Evolutionary conservation across 345 rosid genomes (phyloP), one percentile per base, ranked within the genome.

Genomic region (Citrus medica): DNA sequence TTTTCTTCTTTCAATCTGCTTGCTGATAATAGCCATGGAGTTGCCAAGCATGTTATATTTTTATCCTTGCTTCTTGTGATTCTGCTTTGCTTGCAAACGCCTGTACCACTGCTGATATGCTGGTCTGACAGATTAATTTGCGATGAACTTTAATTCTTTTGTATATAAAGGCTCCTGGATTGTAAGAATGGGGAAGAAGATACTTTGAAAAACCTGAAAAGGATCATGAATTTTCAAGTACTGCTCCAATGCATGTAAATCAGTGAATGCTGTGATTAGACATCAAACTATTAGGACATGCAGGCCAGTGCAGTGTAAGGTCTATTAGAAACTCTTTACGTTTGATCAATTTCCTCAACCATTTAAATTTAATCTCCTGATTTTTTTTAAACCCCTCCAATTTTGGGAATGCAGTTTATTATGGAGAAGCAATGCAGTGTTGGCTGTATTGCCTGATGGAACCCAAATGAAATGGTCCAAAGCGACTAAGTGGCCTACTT

Each of bases 1-100:
- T 75, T 74, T 28, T 24, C 51, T 64, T 80, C 64, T 38, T 66
- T 71, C 33, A 7, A 60, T 19, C 42, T 56, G 74, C 79, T 38
- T 7, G 38, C 40, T 32, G 35, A 30, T 58, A 59, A 16, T 25
- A 48, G 48, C 3, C 17, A 13, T 10, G 60, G 19, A 13, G 33
- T 30, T 67, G 30, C 48, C 59, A 56, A 6, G 32, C 66, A 30
- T 78, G 42, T 28, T 42, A 42, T 42, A 42, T 10, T 42, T 42
- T 42, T 63, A 19, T 19, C 37, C 25, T 21, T 60, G 24, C 28
- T 46, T 51, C 53, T 32, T 10, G 56, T n/a, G 4, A 19, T 40
- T 58, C 61, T 58, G 37, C 46, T 62, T 27, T 21, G 63, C 76
- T 40, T 61, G 69, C 38, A 28, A 59, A 13, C 61, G 32, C 62